Percentiles rank a stretch among this genome's conserved stretches.
phyloP scores from a whole-genome alignment of 2,329 filamentous ascomycete species.

The Exophiala alcalophila region DNA sequence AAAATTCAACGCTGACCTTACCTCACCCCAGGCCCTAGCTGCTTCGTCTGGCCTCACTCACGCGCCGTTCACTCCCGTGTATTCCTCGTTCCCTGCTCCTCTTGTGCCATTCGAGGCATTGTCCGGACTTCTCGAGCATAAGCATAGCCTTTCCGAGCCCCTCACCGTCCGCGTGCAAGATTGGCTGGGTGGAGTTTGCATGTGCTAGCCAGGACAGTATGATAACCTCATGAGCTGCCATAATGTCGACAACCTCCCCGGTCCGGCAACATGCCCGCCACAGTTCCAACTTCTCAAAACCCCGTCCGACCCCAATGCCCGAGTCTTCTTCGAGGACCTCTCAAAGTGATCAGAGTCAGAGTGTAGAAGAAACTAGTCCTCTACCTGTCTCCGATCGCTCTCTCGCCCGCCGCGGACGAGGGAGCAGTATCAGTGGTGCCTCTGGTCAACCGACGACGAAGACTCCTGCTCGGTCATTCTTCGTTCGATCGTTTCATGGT shows the following conservation, averaged over 20 bases:
- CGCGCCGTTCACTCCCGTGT: too few species aligned
- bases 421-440: conserved; percentile 23
- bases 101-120: conserved; percentile 14
- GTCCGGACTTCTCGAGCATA: conserved; percentile 1
- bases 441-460: conserved; percentile 31
- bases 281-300: conserved; percentile 19
- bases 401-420: conserved; percentile 19
- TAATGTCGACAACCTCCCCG: conserved; percentile 21
- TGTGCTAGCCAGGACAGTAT: conserved; percentile 19
- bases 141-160: conserved; percentile 1
- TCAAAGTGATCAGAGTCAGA: conserved; percentile 18
- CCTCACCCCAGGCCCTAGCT: neutral
- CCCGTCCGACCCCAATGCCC: conserved; percentile 16
- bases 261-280: conserved; percentile 25
- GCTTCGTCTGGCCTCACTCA: too few species aligned
- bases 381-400: conserved; percentile 25
- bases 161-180: conserved; percentile 4
- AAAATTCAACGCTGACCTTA: conserved; percentile 43
- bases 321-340: conserved; percentile 21
- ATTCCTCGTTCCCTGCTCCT: conserved; percentile 17
- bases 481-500: conserved; percentile 45
- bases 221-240: conserved; percentile 17
- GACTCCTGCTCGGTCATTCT: conserved; percentile 46
- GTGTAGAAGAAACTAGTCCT: conserved; percentile 17
- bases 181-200: conserved; percentile 6